Evolutionary conservation across 345 rosid genomes (phyloP), one percentile per base, ranked within the genome.

Genomic region (Salix udensis): DNA sequence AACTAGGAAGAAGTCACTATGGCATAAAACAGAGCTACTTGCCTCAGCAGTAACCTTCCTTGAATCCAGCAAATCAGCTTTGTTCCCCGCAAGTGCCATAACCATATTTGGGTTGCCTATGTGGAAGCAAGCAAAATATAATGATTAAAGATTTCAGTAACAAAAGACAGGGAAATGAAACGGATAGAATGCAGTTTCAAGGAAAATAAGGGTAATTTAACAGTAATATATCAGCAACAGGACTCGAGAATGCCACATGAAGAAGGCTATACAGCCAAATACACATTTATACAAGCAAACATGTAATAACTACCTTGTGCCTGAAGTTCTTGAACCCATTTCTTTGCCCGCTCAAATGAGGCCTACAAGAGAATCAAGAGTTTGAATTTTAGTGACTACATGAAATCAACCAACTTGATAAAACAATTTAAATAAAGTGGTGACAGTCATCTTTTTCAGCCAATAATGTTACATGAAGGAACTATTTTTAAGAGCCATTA

Each of bases 251-350:
- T n/a, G 46, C 8, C 65, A 65, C 42, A 61, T 66, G 28, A 55
- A 44, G 62, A 42, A 73, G n/a, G 30, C 28, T 65, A 19, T 46
- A 28, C 65, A 71, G 14, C 60, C 16, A 50, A 71, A 34, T 34
- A 55, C 46, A 46, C 23, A 74, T 10, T 9, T n/a, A 71, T 71
- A 23, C 15, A 46, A 65, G 28, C n/a, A 19, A 75, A 21, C 72
- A 70, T 44, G 9, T 26, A 48, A 46, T 28, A 15, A 84, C 46
- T 91, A 95, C 98, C 99, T 89, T 96, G 98, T 75, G 94, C 87
- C 70, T 86, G 98, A 80, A 96, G 96, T 83, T 95, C 98, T 85
- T 95, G 97, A 71, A 93, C 97, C 97, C 99, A 95, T 87, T 93
- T 93, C 82, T 91, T 92, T 3, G 99, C 99, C 77, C 92, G 88